Evolutionary conservation across 108 stramenopile species (phyloP).

Genomic region (Fragilaria crotonensis): DNA sequence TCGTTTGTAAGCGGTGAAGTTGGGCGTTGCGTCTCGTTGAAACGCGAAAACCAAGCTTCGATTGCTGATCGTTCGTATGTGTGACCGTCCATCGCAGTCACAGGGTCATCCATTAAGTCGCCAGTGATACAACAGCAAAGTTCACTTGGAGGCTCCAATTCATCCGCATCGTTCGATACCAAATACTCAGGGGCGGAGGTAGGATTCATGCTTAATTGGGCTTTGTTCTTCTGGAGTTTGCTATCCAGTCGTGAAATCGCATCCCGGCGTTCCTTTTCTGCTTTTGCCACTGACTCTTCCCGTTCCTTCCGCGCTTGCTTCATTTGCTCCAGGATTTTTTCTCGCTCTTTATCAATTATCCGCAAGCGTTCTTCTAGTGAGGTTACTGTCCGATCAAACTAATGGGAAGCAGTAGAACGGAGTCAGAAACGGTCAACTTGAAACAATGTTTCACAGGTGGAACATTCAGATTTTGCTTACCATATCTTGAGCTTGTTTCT

Average conservation of each 20-base stretch:
- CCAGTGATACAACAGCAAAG: slow-evolving; percentile 65
- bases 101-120: slow-evolving; percentile 69
- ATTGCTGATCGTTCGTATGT: slow-evolving; percentile 76
- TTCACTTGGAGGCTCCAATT: slow-evolving; percentile 18
- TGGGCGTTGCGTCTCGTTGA: not conserved
- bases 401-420: not conserved
- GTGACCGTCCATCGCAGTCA: slow-evolving; percentile 69
- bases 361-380: not conserved
- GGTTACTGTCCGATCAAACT: not conserved
- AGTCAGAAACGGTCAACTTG: too few relatives aligned
- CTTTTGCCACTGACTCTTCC: not conserved
- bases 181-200: not conserved
- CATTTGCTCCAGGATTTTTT: not conserved
- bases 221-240: not conserved
- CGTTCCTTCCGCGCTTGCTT: not conserved
- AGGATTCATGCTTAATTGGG: not conserved
- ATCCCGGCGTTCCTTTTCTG: not conserved
- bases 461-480: too few relatives aligned
- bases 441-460: too few relatives aligned
- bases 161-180: not conserved
- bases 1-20: slow-evolving; percentile 1
- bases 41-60: slow-evolving; percentile 37
- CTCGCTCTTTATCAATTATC: not conserved
- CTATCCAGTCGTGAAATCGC: not conserved
- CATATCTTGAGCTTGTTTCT: not conserved